phyloP scores from a whole-genome alignment of 768 basidiomycete genomes.

The Leccinum boreale region DNA sequence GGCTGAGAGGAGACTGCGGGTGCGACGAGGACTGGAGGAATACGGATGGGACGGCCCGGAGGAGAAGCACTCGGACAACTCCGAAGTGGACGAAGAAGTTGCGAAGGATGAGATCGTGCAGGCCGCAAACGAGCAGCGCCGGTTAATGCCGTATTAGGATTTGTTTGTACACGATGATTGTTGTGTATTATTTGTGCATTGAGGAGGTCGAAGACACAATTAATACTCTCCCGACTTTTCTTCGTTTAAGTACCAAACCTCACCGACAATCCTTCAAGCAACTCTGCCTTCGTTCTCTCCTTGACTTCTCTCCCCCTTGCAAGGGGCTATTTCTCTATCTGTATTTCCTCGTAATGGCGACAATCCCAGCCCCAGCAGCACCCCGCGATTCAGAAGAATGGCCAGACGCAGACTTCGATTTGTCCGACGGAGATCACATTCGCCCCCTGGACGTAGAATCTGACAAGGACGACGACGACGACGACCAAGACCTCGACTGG shows the following conservation, averaged over 20 bases:
- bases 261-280: conserved; percentile 12
- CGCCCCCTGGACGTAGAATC: conserved; percentile 54
- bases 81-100: conserved; percentile 38
- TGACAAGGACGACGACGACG: conserved; percentile 63
- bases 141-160: neutral
- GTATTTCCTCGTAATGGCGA: conserved; percentile 44
- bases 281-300: conserved; percentile 2
- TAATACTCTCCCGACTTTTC: conserved; percentile 34
- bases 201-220: conserved; percentile 40
- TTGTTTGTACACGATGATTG: conserved; percentile 15
- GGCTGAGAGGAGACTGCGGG: conserved; percentile 70
- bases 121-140: neutral
- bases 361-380: conserved; percentile 57
- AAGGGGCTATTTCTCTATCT: conserved; percentile 21
- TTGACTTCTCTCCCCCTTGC: conserved; percentile 13
- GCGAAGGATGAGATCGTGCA: conserved; percentile 42
- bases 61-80: conserved; percentile 15
- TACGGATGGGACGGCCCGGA: conserved; percentile 20
- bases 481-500: conserved; percentile 73
- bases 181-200: conserved; percentile 24
- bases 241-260: conserved; percentile 18
- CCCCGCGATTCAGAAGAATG: conserved; percentile 63
- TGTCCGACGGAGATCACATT: conserved; percentile 70
- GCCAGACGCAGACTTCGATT: conserved; percentile 84
- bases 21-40: conserved; percentile 58